A percentile compares a stretch with the other conserved stretches of the same genome.
These are phyloP conservation scores for Amborella trichopoda DNA, from an alignment of 164 flowering plant species.

Conservation along the genomic window DNA sequence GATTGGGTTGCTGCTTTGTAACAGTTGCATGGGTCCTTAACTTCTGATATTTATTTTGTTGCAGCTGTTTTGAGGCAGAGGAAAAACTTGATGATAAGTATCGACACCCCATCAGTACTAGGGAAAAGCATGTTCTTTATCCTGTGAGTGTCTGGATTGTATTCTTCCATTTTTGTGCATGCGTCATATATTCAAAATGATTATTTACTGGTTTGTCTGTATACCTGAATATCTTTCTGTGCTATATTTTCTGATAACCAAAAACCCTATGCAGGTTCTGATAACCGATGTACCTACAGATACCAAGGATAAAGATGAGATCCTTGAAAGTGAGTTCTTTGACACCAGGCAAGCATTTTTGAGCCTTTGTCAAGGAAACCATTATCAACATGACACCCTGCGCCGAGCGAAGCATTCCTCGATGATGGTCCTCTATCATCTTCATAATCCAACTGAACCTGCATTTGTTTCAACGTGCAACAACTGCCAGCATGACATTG, in stretches of 20 bases:
- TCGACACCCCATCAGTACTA: constrained; percentile 13
- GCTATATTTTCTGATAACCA: background rate
- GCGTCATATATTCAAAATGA: background rate
- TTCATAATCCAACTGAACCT: constrained; percentile 10
- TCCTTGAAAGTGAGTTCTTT: constrained; percentile 17
- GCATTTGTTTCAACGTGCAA: constrained; percentile 8
- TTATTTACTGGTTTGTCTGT: no score
- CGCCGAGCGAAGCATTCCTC: constrained; percentile 56
- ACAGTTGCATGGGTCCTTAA: no score
- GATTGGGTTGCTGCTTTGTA: no score
- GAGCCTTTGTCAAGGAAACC: constrained; percentile 30
- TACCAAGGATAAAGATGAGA: constrained; percentile 27
- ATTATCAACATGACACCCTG: constrained; percentile 41
- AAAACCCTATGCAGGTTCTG: constrained; percentile 14
- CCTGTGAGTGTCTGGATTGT: constrained; percentile 11
- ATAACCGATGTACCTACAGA: constrained; percentile 19
- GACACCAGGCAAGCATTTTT: constrained; percentile 25
- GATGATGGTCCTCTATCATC: constrained; percentile 46
- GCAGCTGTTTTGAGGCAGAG: constrained; percentile 30
- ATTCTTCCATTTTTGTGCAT: background rate
- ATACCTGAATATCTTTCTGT: background rate
- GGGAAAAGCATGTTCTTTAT: constrained; percentile 19
- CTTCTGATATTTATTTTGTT: no score
- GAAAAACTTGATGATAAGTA: constrained; percentile 2
- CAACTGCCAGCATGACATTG: constrained; percentile 14